Evolutionary conservation across 106 monocot species (phyloP).

Genomic region (Dendrobium catenatum): DNA sequence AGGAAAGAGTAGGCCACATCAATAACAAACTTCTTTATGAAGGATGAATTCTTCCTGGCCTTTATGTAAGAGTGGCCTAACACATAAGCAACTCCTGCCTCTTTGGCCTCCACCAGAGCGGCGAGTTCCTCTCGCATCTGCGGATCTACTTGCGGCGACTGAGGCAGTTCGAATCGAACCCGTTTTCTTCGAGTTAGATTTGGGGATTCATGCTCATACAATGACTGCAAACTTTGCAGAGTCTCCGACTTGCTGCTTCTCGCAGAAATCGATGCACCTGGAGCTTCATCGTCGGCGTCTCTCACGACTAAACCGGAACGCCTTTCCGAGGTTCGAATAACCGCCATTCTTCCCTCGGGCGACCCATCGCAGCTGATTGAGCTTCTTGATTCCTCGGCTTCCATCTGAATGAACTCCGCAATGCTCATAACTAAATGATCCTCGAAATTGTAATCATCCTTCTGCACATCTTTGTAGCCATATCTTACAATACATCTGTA

Average conservation of each 20-base stretch:
- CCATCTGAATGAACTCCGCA: constrained; percentile 82
- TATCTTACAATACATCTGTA: constrained; percentile 75
- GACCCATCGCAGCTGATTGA: constrained; percentile 45
- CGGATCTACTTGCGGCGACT: constrained; percentile 7
- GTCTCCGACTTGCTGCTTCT: constrained; percentile 54
- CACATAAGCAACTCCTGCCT: constrained; percentile 70
- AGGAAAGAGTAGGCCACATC: constrained; percentile 78
- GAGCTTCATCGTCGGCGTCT: constrained; percentile 13
- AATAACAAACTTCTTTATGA: constrained; percentile 46
- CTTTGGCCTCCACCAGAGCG: constrained; percentile 31
- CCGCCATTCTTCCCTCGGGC: constrained; percentile 73
- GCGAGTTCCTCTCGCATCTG: constrained; percentile 30
- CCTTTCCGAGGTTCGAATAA: constrained; percentile 33
- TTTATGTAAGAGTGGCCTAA: constrained; percentile 55
- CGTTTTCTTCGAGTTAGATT: constrained; percentile 11
- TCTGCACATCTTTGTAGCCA: constrained; percentile 68
- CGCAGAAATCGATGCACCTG: background rate
- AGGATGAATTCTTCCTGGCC: constrained; percentile 37
- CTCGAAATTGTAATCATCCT: constrained; percentile 63
- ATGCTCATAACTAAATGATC: constrained; percentile 66
- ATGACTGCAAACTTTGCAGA: constrained; percentile 38
- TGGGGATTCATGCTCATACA: constrained; percentile 38
- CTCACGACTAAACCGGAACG: constrained; percentile 35
- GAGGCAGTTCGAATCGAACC: constrained; percentile 28
- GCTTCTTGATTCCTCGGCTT: constrained; percentile 39